These are phyloP conservation scores for Tagetes patula DNA, from an alignment of 129 eudicot genomes.

Conservation along the genomic window DNA sequence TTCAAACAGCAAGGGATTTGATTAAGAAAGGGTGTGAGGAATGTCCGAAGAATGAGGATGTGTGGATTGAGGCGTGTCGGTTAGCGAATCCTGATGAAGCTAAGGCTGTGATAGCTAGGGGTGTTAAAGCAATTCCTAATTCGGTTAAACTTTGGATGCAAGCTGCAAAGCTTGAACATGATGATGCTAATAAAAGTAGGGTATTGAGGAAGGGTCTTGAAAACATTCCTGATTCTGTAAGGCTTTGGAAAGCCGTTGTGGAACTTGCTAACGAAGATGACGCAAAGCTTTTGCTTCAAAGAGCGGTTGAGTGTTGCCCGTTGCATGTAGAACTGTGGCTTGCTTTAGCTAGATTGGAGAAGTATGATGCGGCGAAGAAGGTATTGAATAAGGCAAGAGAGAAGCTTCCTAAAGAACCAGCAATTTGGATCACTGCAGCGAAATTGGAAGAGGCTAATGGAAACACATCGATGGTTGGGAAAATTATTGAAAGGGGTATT, in stretches of 20 bases:
- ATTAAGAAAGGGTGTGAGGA: constrained; percentile 82
- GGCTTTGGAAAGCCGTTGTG: constrained; percentile 96
- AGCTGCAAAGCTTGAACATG: constrained; percentile 79
- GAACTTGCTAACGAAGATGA: constrained; percentile 89
- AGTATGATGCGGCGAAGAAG: constrained; percentile 78
- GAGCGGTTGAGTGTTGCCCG: constrained; percentile 95
- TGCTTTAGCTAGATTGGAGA: constrained; percentile 81
- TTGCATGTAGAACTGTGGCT: constrained; percentile 93
- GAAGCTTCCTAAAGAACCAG: constrained; percentile 90
- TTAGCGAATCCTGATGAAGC: constrained; percentile 69
- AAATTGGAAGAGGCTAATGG: constrained; percentile 90
- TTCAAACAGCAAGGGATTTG: constrained; percentile 63
- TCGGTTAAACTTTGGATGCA: constrained; percentile 95
- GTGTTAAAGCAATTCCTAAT: constrained; percentile 80
- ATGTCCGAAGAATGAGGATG: constrained; percentile 92
- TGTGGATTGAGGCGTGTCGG: constrained; percentile 92
- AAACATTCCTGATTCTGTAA: constrained; percentile 84
- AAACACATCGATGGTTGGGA: constrained; percentile 72
- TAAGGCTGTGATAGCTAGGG: constrained; percentile 91
- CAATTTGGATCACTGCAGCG: constrained; percentile 91
- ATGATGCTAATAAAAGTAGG: constrained; percentile 67
- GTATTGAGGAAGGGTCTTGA: constrained; percentile 90
- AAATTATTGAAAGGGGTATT: constrained; percentile 88
- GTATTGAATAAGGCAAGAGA: constrained; percentile 80
- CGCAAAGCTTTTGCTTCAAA: constrained; percentile 69